Conservation (phyloP, 2,329 filamentous ascomycete species). For the Fusarium sp. region DNA sequence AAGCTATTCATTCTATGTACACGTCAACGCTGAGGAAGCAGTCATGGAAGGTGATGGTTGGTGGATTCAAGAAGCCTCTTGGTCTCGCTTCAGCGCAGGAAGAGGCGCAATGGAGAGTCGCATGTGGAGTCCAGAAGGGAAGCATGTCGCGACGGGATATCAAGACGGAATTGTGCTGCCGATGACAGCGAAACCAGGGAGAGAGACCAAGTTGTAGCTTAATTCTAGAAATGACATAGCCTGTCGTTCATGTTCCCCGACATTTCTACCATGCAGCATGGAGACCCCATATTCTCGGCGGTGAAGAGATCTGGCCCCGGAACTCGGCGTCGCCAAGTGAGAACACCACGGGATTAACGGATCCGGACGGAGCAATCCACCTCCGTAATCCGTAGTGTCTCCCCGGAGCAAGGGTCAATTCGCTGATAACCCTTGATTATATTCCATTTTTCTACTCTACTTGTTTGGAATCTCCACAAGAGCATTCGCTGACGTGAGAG, state of each 20-base stretch:
- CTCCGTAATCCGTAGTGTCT: background rate
- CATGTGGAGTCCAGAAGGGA: slow-evolving; percentile 65
- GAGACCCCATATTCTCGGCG: background rate
- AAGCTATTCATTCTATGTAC: slow-evolving; percentile 65
- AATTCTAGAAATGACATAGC: background rate
- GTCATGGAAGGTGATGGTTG: slow-evolving; percentile 61
- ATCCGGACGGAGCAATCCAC: background rate
- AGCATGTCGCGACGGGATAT: slow-evolving; percentile 66
- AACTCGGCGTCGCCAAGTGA: background rate
- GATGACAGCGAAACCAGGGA: background rate
- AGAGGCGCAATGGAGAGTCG: slow-evolving; percentile 61
- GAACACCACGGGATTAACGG: background rate
- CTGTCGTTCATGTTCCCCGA: background rate
- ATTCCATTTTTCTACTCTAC: background rate
- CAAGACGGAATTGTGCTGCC: slow-evolving; percentile 63
- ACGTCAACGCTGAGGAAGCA: slow-evolving; percentile 61
- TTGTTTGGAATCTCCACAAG: background rate
- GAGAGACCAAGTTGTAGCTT: slow-evolving; percentile 20
- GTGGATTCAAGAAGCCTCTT: slow-evolving; percentile 67
- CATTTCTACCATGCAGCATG: background rate
- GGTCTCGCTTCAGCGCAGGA: slow-evolving; percentile 60
- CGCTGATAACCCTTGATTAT: background rate
- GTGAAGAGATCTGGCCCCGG: background rate
- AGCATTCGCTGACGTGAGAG: background rate
- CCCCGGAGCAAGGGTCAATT: background rate